Evolutionary conservation across 148 eudicot genomes (phyloP), one percentile per base, ranked within the genome.

Genomic region (Diospyros lotus): DNA sequence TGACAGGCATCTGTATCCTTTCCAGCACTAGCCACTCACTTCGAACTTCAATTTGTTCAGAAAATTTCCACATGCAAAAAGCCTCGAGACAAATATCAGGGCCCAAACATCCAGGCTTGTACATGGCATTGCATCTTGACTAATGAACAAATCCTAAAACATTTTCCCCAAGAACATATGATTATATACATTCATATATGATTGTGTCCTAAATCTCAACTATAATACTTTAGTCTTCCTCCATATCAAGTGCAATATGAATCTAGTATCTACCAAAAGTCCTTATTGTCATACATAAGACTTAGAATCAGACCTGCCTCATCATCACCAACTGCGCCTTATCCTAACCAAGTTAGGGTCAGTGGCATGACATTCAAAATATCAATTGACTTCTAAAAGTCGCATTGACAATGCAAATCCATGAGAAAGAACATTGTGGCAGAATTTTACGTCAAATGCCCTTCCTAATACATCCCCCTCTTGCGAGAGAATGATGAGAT

Each of bases 221-320:
- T 62, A 73, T 64, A 51, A 58, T 45, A 48, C 13, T 50, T 53
- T 46, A 44, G 68, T 38, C 17, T 62, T 73, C 68, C 68, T 62
- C 39, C 12, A 62, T 40, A 28, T 48, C 58, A 11, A 48, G 17
- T 48, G 8, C 39, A 28, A 43, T 5, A 17, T 50, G 9, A 28
- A 50, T 13, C 15, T 48, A 13, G 13, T 48, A 68, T 12, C 17
- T 62, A 13, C 44, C 38, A 46, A 63, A 61, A 52, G 59, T 69
- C 59, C 28, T 28, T 9, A 9, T 12, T 39, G 51, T 46, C 53
- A 18, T 38, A n/a, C 6, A 40, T 58, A 2, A 59, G 41, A 45
- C 45, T 60, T 62, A 41, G 9, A 52, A 68, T 38, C 40, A 40
- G 54, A 12, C 14, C 60, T 45, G 12, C 28, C 28, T 28, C 28